These are phyloP conservation scores for Lipomyces yamadae DNA, from an alignment of 805 yeast genomes.

Conservation along the genomic window DNA sequence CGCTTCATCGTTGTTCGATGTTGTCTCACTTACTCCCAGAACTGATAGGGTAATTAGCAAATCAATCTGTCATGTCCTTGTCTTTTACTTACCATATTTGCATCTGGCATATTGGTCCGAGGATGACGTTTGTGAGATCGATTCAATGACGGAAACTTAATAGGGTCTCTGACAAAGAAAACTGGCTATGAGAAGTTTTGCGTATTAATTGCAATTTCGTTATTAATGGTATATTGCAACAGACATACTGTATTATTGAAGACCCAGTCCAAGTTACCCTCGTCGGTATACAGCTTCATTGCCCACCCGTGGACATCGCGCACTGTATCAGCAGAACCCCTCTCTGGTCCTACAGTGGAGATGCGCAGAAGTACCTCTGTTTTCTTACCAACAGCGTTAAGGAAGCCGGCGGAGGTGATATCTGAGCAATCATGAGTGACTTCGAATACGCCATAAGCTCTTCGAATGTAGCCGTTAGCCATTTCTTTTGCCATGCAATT, in stretches of 20 bases:
- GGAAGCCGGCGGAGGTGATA: conserved; percentile 68
- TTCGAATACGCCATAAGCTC: conserved; percentile 86
- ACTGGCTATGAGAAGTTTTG: conserved; percentile 53
- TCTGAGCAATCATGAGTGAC: conserved; percentile 85
- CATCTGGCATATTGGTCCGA: conserved; percentile 74
- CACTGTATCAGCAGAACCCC: conserved; percentile 79
- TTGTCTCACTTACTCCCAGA: conserved; percentile 1
- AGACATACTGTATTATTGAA: conserved; percentile 66
- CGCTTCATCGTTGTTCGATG: not conserved
- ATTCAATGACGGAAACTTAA: conserved; percentile 84
- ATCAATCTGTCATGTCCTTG: not conserved
- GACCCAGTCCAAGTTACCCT: conserved; percentile 84
- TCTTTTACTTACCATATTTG: conserved; percentile 76
- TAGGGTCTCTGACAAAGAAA: conserved; percentile 82
- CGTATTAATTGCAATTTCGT: not conserved
- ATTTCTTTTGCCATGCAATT: not conserved
- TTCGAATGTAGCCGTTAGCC: not conserved
- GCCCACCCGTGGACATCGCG: conserved; percentile 90
- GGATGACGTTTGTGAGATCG: conserved; percentile 91
- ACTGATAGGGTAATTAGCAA: not conserved
- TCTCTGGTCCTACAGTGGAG: conserved; percentile 87
- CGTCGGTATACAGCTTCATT: conserved; percentile 78
- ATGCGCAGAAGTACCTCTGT: conserved; percentile 67
- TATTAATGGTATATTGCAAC: not conserved
- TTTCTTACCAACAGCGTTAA: conserved; percentile 72